These are phyloP conservation scores for Clonostachys byssicola DNA, from an alignment of 2,329 filamentous ascomycete species.

Conservation along the genomic window DNA sequence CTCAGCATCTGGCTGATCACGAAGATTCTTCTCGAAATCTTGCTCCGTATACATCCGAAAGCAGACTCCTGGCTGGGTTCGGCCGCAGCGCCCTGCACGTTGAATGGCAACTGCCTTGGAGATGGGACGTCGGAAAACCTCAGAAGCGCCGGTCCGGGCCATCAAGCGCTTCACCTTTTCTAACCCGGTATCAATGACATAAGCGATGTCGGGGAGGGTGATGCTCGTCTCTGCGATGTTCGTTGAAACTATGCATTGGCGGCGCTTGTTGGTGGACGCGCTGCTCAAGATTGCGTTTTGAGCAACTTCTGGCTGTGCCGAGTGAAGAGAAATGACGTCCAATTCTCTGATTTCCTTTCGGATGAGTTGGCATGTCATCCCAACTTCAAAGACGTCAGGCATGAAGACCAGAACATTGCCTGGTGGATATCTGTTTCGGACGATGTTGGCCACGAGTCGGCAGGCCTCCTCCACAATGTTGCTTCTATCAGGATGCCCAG, in stretches of 20 bases:
- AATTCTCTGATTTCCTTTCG: not conserved
- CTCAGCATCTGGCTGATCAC: too few species aligned
- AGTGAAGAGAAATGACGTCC: constrained; percentile 4
- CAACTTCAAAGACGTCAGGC: constrained; percentile 4
- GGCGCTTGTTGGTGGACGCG: not conserved
- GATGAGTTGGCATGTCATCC: not conserved
- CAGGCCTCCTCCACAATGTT: too few species aligned
- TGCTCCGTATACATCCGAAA: constrained; percentile 7
- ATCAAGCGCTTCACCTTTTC: constrained; percentile 4
- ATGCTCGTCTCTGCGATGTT: constrained; percentile 4
- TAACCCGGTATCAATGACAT: constrained; percentile 6
- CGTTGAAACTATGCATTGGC: not conserved
- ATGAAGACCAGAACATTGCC: constrained; percentile 7
- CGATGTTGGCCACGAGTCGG: not conserved
- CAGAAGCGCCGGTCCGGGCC: constrained; percentile 3
- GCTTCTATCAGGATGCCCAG: too few species aligned
- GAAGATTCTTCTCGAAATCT: not conserved
- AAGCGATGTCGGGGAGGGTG: constrained; percentile 5
- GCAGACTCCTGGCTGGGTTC: constrained; percentile 5
- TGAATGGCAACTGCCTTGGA: constrained; percentile 7
- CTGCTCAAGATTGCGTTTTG: not conserved
- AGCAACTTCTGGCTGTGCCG: not conserved
- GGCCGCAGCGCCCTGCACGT: constrained; percentile 5
- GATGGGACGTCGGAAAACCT: constrained; percentile 4
- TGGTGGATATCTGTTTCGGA: constrained; percentile 2